Percentiles rank a stretch among this genome's conserved stretches.
Evolutionary conservation across 2,329 filamentous ascomycete species (phyloP).

Genomic region (Xylariales sp.): DNA sequence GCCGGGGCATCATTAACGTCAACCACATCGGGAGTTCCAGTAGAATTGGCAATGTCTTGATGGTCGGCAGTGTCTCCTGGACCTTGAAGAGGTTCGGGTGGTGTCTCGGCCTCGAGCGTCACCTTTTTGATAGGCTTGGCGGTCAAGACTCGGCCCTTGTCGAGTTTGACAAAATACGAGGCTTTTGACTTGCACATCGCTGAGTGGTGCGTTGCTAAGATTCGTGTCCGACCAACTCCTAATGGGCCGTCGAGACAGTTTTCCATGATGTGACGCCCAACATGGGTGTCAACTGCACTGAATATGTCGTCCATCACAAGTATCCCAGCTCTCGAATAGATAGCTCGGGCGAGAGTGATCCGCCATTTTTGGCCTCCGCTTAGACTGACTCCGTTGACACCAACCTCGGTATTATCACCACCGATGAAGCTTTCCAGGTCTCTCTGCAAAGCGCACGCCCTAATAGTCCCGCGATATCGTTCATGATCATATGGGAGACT

Average conservation of each 20-base stretch:
- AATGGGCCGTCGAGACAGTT: conserved; percentile 69
- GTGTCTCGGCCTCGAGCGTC: too few species aligned
- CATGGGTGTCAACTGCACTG: conserved; percentile 75
- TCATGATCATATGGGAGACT: conserved; percentile 63
- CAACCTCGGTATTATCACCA: conserved; percentile 75
- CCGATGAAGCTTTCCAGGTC: conserved; percentile 72
- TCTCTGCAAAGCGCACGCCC: conserved; percentile 68
- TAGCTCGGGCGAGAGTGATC: conserved; percentile 70
- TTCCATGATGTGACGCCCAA: conserved; percentile 74
- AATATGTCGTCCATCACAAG: conserved; percentile 80
- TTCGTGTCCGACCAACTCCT: conserved; percentile 64
- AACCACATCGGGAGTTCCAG: too few species aligned
- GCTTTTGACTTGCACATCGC: too few species aligned
- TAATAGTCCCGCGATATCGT: conserved; percentile 66
- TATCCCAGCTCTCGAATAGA: conserved; percentile 74
- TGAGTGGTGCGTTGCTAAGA: conserved; percentile 82
- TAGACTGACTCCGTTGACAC: conserved; percentile 78
- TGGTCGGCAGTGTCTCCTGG: too few species aligned
- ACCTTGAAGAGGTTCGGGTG: too few species aligned
- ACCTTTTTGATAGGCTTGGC: too few species aligned
- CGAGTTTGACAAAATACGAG: too few species aligned
- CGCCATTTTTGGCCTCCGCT: conserved; percentile 82
- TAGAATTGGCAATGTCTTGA: too few species aligned
- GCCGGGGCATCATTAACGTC: too few species aligned
- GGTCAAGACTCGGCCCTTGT: too few species aligned